Evolutionary conservation across 495 filamentous ascomycete genomes (phyloP).

Genomic region (Xylaria sp.): DNA sequence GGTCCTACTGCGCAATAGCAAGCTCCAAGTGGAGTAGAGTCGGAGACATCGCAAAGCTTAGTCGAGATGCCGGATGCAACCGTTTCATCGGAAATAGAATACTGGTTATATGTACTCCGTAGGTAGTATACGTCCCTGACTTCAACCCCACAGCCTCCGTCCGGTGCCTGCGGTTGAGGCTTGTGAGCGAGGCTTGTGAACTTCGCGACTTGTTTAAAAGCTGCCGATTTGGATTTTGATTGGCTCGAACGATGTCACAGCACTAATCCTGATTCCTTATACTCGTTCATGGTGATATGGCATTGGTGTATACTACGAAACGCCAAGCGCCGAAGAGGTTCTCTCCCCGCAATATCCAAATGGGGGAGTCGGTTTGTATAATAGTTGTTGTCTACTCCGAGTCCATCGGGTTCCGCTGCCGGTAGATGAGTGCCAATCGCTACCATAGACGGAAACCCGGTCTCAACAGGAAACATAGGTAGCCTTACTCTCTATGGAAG

Average conservation of each 20-base stretch:
- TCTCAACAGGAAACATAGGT: not conserved
- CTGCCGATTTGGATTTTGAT: not conserved
- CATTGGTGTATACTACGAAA: not conserved
- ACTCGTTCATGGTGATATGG: not conserved
- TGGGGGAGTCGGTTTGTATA: not conserved
- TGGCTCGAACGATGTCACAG: too few species aligned
- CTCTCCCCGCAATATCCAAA: not conserved
- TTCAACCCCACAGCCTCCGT: not conserved
- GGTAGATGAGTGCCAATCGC: conserved; percentile 2
- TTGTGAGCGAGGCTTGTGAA: conserved; percentile 2
- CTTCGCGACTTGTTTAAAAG: not conserved
- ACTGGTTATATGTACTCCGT: too few species aligned
- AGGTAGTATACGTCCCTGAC: not conserved
- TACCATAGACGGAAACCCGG: conserved; percentile 15
- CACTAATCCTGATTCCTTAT: too few species aligned
- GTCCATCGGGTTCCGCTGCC: not conserved
- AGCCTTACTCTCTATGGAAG: conserved; percentile 28
- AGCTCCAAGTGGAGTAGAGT: not conserved
- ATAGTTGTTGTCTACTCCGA: not conserved
- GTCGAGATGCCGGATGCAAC: conserved; percentile 10
- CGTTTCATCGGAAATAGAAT: conserved; percentile 27
- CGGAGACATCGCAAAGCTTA: conserved; percentile 14
- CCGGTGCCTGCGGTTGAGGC: not conserved
- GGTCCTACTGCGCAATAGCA: not conserved
- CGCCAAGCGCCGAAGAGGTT: conserved; percentile 10